phyloP scores from a whole-genome alignment of 208 protist genomes.

The Tetramitus jugosus region DNA sequence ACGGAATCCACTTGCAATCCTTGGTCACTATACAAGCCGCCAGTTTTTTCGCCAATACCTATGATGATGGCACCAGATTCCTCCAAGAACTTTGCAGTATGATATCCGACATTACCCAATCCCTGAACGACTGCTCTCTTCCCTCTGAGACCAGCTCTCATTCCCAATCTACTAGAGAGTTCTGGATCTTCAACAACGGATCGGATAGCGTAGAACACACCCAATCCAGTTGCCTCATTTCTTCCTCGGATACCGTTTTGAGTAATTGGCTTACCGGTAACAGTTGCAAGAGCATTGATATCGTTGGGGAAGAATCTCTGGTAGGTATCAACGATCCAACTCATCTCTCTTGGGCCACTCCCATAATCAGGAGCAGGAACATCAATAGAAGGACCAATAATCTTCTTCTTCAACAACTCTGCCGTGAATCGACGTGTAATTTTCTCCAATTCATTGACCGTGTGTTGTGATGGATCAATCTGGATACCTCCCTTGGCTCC shows the following conservation, averaged over 20 bases:
- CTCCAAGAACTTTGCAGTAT: constrained; percentile 53
- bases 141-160: constrained; percentile 49
- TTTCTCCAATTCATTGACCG: constrained; percentile 51
- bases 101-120: constrained; percentile 66
- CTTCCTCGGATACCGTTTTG: constrained; percentile 57
- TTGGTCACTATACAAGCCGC: constrained; percentile 47
- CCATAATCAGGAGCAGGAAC: constrained; percentile 56
- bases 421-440: constrained; percentile 66
- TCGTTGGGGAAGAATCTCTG: constrained; percentile 6
- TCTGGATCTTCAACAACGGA: constrained; percentile 48
- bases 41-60: constrained; percentile 51
- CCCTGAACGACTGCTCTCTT: constrained; percentile 60
- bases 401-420: constrained; percentile 56
- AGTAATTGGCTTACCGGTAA: constrained; percentile 63
- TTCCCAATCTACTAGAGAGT: constrained; percentile 43
- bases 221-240: constrained; percentile 53
- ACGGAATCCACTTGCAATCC: constrained; percentile 34
- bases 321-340: constrained; percentile 54
- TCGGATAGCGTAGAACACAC: constrained; percentile 54
- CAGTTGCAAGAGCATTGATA: constrained; percentile 50
- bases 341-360: constrained; percentile 62
- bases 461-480: constrained; percentile 60
- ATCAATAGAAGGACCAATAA: constrained; percentile 47
- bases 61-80: constrained; percentile 55
- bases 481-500: constrained; percentile 65